These are phyloP conservation scores for Entomortierella beljakovae DNA, from an alignment of 192 early-diverging fungal species.

Conservation along the genomic window DNA sequence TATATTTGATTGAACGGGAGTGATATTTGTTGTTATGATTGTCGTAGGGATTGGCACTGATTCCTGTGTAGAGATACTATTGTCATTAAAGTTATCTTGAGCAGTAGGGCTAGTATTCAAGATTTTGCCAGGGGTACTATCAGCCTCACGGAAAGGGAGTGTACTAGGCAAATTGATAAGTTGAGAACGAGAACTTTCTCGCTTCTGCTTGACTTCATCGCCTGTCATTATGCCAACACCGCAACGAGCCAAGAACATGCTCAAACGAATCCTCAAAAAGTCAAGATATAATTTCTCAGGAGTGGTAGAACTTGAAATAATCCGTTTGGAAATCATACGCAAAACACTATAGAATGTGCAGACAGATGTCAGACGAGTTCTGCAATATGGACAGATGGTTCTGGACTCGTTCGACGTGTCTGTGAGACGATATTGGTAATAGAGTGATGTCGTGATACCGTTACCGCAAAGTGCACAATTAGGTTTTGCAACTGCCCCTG, in stretches of 20 bases:
- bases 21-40: too few relatives aligned
- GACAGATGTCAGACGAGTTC: slow-evolving; percentile 46
- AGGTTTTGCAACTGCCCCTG: slow-evolving; percentile 4
- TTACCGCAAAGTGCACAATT: slow-evolving; percentile 51
- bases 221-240: slow-evolving; percentile 52
- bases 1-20: too few relatives aligned
- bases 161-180: not conserved
- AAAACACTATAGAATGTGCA: slow-evolving; percentile 53
- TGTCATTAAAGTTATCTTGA: too few relatives aligned
- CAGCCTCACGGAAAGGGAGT: too few relatives aligned
- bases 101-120: too few relatives aligned
- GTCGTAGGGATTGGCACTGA: too few relatives aligned
- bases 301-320: slow-evolving; percentile 39
- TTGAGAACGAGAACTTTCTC: slow-evolving; percentile 19
- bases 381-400: slow-evolving; percentile 47
- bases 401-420: slow-evolving; percentile 39
- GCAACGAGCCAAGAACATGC: slow-evolving; percentile 56
- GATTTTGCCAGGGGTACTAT: not conserved
- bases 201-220: slow-evolving; percentile 29
- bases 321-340: slow-evolving; percentile 52
- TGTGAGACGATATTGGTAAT: slow-evolving; percentile 48
- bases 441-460: slow-evolving; percentile 30
- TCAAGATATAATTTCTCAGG: slow-evolving; percentile 53
- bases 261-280: slow-evolving; percentile 43
- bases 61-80: too few relatives aligned